phyloP scores from a whole-genome alignment of 1,284 basidiomycete species.

The Leccinum griseonigrum region DNA sequence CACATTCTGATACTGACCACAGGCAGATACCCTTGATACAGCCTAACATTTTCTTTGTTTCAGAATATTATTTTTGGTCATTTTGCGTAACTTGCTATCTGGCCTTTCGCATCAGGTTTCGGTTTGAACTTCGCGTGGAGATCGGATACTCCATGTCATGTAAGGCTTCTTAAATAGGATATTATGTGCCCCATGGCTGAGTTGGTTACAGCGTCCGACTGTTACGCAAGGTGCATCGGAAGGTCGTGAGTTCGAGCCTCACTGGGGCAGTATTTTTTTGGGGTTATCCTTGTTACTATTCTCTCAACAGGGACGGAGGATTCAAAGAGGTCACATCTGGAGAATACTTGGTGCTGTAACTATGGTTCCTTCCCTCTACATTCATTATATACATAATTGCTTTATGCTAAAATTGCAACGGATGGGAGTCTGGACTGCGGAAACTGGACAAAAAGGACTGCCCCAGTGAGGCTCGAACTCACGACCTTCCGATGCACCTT shows the following conservation, averaged over 20 bases:
- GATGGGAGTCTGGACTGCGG: no score
- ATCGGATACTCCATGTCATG: background rate
- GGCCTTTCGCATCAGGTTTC: background rate
- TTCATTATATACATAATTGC: no score
- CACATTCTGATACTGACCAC: background rate
- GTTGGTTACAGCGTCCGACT: constrained; percentile 83
- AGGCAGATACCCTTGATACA: background rate
- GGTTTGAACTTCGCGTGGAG: background rate
- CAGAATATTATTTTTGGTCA: background rate
- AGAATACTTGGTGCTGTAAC: background rate
- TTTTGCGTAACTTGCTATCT: background rate
- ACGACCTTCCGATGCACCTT: constrained; percentile 61
- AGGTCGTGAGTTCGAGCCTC: constrained; percentile 77
- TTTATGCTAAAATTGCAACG: no score
- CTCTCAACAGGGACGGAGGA: no score
- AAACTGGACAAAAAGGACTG: constrained; percentile 15
- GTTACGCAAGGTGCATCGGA: constrained; percentile 47
- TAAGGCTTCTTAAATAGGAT: no score
- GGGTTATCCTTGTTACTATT: no score
- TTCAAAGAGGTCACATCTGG: no score
- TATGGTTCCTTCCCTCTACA: background rate
- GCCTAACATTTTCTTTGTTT: background rate
- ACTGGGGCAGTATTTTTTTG: constrained; percentile 49
- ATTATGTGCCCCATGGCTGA: constrained; percentile 68
- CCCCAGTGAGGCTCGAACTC: constrained; percentile 75